Percentiles rank a stretch among this genome's conserved stretches.
Conservation (phyloP, 2,329 filamentous ascomycete species). For the Daldinia sp. region DNA sequence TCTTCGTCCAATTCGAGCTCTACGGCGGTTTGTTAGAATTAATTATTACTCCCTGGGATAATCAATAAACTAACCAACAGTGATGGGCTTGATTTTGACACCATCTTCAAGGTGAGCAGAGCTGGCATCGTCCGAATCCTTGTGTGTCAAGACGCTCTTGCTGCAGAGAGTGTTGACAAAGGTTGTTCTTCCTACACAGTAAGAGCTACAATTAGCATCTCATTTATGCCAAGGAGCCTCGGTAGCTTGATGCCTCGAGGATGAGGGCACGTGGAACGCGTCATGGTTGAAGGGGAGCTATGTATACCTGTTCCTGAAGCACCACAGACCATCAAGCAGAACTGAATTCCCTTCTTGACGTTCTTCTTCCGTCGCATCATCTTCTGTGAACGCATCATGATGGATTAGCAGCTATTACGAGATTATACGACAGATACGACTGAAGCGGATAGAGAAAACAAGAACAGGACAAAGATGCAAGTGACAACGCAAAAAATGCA, state of each 20-base stretch:
- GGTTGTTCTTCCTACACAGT: slow-evolving; percentile 84
- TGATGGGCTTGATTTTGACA: slow-evolving; percentile 98
- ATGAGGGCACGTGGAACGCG: slow-evolving; percentile 34
- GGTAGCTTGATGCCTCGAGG: slow-evolving; percentile 5
- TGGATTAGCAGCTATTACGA: slow-evolving; percentile 41
- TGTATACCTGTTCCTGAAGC: slow-evolving; percentile 94
- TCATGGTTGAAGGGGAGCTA: slow-evolving; percentile 15
- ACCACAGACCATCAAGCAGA: slow-evolving; percentile 99
- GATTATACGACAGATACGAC: not conserved
- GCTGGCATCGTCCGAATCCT: slow-evolving; percentile 91
- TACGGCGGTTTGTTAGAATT: slow-evolving; percentile 55
- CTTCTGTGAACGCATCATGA: slow-evolving; percentile 68
- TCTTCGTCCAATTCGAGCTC: slow-evolving; percentile 98
- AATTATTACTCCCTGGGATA: slow-evolving; percentile 3
- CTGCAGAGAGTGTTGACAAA: slow-evolving; percentile 99
- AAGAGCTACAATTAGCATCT: slow-evolving; percentile 27
- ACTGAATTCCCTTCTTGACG: slow-evolving; percentile 99
- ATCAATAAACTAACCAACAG: slow-evolving; percentile 78
- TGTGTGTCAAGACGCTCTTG: slow-evolving; percentile 89
- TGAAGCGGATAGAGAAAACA: not conserved
- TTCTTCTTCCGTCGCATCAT: slow-evolving; percentile 99
- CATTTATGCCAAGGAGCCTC: slow-evolving; percentile 17
- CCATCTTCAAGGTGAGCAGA: slow-evolving; percentile 94
- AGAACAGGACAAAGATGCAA: slow-evolving; percentile 17
- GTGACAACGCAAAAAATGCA: slow-evolving; percentile 19